phyloP scores from a whole-genome alignment of 495 filamentous ascomycete species.

The Penicillium manginii region DNA sequence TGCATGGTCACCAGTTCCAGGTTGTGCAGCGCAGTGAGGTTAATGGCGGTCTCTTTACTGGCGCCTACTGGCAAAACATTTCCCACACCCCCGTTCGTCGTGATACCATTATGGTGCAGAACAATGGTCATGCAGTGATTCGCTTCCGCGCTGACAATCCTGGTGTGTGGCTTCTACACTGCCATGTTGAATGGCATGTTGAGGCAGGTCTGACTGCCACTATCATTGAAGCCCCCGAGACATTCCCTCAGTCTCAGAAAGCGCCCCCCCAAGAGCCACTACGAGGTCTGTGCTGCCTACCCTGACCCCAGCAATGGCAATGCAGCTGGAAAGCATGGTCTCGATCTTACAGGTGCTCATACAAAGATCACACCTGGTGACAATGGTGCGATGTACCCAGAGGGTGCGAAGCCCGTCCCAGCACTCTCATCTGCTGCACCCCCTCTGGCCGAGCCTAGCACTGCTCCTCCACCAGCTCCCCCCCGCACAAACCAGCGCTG shows the following conservation, averaged over 20 bases:
- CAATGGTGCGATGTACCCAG: slow-evolving; percentile 26
- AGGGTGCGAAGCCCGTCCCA: background rate
- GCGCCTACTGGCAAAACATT: slow-evolving; percentile 26
- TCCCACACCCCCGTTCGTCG: slow-evolving; percentile 39
- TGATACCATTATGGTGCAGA: slow-evolving; percentile 61
- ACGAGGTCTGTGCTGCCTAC: slow-evolving; percentile 26
- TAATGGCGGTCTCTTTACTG: slow-evolving; percentile 48
- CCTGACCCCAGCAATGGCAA: slow-evolving; percentile 24
- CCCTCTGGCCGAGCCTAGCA: background rate
- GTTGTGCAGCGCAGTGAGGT: slow-evolving; percentile 42
- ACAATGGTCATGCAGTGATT: slow-evolving; percentile 62
- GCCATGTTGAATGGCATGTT: slow-evolving; percentile 83
- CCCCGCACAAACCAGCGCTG: background rate
- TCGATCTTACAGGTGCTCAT: slow-evolving; percentile 24
- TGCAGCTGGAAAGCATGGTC: slow-evolving; percentile 29
- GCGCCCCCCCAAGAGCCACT: slow-evolving; percentile 30
- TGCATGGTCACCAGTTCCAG: slow-evolving; percentile 65
- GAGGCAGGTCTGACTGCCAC: slow-evolving; percentile 71
- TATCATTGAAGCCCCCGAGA: slow-evolving; percentile 61
- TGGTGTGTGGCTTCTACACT: slow-evolving; percentile 81
- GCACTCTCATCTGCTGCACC: background rate
- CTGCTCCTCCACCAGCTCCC: slow-evolving; percentile 3
- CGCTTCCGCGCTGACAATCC: slow-evolving; percentile 74
- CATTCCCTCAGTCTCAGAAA: slow-evolving; percentile 22
- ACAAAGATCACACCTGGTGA: slow-evolving; percentile 11